Evolutionary conservation across 176 grass and related monocot species (phyloP).

Genomic region (Rhynchospora tenuis): DNA sequence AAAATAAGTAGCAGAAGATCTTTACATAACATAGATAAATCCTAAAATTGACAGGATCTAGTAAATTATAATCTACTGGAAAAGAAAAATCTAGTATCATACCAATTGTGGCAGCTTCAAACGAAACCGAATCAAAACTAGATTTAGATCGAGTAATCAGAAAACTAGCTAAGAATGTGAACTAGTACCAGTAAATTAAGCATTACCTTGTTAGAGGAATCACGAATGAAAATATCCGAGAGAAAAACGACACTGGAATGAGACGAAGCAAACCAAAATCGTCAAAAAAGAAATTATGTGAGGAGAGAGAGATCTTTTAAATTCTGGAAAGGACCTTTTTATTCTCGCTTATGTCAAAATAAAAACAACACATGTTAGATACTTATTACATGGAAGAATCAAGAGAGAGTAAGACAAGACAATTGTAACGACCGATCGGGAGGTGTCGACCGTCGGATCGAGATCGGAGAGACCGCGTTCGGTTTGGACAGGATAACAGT

Average conservation of each 20-base stretch:
- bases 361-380: background rate
- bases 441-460: background rate
- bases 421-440: background rate
- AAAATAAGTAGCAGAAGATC: background rate
- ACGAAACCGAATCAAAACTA: background rate
- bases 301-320: background rate
- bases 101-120: background rate
- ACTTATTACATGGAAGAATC: background rate
- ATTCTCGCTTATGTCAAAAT: background rate
- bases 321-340: background rate
- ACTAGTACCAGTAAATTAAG: background rate
- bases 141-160: background rate
- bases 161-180: background rate
- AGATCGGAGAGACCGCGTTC: background rate
- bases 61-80: background rate
- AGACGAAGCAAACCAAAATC: background rate
- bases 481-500: constrained; percentile 5
- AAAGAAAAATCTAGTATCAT: background rate
- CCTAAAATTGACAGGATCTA: background rate
- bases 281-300: background rate
- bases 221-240: background rate
- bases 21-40: background rate
- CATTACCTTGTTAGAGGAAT: background rate
- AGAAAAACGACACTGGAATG: background rate
- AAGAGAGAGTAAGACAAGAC: constrained; percentile 5